Percentiles rank a stretch among this genome's conserved stretches.
Evolutionary conservation across 148 eudicot genomes (phyloP).

Genomic region (Dianthus caryophyllus): DNA sequence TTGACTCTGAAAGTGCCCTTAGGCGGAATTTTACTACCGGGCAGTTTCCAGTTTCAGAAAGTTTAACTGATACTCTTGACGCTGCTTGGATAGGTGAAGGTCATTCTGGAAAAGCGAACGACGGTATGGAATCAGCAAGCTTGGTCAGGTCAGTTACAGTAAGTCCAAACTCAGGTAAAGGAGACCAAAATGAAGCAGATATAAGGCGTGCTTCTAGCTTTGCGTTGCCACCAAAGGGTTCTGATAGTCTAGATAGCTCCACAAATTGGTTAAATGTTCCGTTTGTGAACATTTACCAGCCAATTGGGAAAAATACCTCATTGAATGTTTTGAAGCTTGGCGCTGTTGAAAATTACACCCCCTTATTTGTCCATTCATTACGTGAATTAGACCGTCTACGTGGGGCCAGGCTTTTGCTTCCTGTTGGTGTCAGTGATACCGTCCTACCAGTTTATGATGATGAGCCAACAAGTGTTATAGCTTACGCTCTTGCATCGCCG

Average conservation of each 20-base stretch:
- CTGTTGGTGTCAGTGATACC: conserved; percentile 58
- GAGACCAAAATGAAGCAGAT: conserved; percentile 33
- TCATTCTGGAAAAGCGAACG: conserved; percentile 34
- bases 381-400: conserved; percentile 57
- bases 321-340: conserved; percentile 60
- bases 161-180: conserved; percentile 36
- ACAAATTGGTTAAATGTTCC: conserved; percentile 67
- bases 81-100: conserved; percentile 84
- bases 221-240: conserved; percentile 34
- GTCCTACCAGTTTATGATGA: conserved; percentile 82
- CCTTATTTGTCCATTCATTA: conserved; percentile 62
- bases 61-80: conserved; percentile 71
- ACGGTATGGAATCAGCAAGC: conserved; percentile 25
- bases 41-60: conserved; percentile 35
- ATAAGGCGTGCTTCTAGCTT: conserved; percentile 27
- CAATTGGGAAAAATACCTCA: conserved; percentile 45
- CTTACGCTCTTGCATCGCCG: conserved; percentile 63
- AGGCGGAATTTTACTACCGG: conserved; percentile 55
- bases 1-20: conserved; percentile 28
- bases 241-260: conserved; percentile 43
- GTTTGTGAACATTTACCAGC: conserved; percentile 53
- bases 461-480: conserved; percentile 80
- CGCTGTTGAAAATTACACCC: conserved; percentile 53
- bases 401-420: conserved; percentile 68
- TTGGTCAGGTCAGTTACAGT: conserved; percentile 25